These are phyloP conservation scores for Paecilomyces sp. DNA, from an alignment of 2,329 filamentous ascomycete species.

Conservation along the genomic window DNA sequence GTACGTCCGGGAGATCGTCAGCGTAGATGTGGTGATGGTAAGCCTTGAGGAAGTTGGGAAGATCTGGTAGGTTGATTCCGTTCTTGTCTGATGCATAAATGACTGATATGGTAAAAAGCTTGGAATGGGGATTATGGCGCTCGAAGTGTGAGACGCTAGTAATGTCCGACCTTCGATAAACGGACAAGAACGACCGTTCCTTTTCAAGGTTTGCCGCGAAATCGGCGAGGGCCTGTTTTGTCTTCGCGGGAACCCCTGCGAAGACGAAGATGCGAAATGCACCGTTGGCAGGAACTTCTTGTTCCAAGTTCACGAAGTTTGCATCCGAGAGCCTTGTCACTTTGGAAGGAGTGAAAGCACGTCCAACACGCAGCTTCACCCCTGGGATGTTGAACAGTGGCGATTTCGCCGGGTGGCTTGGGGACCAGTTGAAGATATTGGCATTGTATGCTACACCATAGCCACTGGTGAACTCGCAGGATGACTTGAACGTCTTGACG, in stretches of 20 bases:
- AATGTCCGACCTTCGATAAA: constrained; percentile 57
- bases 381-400: constrained; percentile 59
- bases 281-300: constrained; percentile 82
- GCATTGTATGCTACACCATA: constrained; percentile 82
- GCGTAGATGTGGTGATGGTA: constrained; percentile 82
- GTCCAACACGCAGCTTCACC: constrained; percentile 63
- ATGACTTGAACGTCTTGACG: constrained; percentile 81
- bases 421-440: constrained; percentile 79
- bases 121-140: constrained; percentile 73
- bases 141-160: constrained; percentile 66
- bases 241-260: constrained; percentile 59
- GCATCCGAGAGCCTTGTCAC: constrained; percentile 84
- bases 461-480: constrained; percentile 86
- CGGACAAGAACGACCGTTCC: constrained; percentile 64
- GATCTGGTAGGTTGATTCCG: constrained; percentile 65
- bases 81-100: constrained; percentile 63
- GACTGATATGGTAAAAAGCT: constrained; percentile 72
- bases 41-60: constrained; percentile 63
- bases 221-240: constrained; percentile 59
- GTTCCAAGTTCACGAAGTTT: constrained; percentile 84
- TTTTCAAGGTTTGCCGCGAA: constrained; percentile 59
- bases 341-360: constrained; percentile 68
- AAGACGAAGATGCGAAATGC: constrained; percentile 83
- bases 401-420: constrained; percentile 63
- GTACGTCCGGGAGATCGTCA: constrained; percentile 69